phyloP scores from a whole-genome alignment of 768 basidiomycete species.

The Roridomyces roridus region DNA sequence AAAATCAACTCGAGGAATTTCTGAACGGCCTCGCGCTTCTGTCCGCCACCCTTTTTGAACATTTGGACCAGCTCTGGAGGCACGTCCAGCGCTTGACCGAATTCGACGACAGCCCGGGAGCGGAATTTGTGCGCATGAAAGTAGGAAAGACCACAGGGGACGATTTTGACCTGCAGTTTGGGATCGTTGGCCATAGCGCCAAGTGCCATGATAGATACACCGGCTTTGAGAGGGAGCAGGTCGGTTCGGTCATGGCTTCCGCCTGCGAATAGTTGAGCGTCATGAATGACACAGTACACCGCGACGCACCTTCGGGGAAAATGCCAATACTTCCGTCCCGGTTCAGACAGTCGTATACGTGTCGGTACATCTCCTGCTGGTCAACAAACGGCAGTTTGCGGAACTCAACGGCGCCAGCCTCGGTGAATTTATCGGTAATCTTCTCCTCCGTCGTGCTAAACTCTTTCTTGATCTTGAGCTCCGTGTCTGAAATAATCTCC shows the following conservation, averaged over 20 bases:
- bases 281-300: neutral
- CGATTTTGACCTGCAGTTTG: conserved; percentile 86
- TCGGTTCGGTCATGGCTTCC: conserved; percentile 98
- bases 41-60: conserved; percentile 88
- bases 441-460: conserved; percentile 81
- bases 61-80: conserved; percentile 86
- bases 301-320: conserved; percentile 88
- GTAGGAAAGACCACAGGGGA: conserved; percentile 80
- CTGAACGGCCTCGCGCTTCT: conserved; percentile 90
- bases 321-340: conserved; percentile 94
- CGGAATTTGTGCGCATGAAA: conserved; percentile 89
- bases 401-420: conserved; percentile 69
- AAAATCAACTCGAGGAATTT: conserved; percentile 92
- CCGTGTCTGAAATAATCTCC: conserved; percentile 88
- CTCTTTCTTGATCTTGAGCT: conserved; percentile 84
- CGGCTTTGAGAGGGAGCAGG: conserved; percentile 95
- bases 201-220: conserved; percentile 96
- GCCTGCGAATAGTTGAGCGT: conserved; percentile 51
- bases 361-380: conserved; percentile 92
- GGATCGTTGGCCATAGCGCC: conserved; percentile 96
- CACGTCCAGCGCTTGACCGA: conserved; percentile 91
- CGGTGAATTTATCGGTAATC: conserved; percentile 69
- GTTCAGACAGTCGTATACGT: conserved; percentile 87
- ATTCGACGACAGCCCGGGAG: conserved; percentile 96
- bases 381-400: conserved; percentile 89